A percentile compares a stretch with the other conserved stretches of the same genome.
These are phyloP conservation scores for Zelonia costaricensis DNA, from an alignment of 208 protist genomes.

Conservation along the genomic window DNA sequence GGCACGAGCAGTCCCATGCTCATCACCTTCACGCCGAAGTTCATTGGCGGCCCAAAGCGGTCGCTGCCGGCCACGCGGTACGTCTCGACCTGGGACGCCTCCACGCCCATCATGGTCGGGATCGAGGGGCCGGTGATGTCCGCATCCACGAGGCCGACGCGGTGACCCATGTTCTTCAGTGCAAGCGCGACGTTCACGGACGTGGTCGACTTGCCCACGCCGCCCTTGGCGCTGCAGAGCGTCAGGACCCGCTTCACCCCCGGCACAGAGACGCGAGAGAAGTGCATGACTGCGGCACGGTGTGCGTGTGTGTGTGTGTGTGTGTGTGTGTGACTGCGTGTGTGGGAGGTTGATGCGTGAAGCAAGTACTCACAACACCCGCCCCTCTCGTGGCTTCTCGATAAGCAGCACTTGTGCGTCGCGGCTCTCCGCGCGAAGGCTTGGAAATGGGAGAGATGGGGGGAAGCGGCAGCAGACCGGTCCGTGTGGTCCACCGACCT, in stretches of 20 bases:
- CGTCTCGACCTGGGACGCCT: constrained; percentile 80
- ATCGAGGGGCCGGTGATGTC: constrained; percentile 93
- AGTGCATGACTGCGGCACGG: constrained; percentile 31
- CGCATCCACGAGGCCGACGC: constrained; percentile 90
- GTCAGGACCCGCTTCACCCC: constrained; percentile 85
- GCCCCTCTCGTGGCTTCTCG: too few relatives aligned
- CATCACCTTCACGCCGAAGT: constrained; percentile 93
- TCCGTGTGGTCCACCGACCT: too few relatives aligned
- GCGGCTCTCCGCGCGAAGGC: too few relatives aligned
- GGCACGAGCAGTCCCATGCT: constrained; percentile 91
- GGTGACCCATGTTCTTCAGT: constrained; percentile 75
- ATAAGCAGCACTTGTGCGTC: too few relatives aligned
- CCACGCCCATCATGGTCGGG: constrained; percentile 86
- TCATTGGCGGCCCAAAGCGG: constrained; percentile 82
- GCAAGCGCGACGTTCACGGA: constrained; percentile 89
- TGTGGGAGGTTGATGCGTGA: background rate
- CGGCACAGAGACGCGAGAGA: constrained; percentile 78
- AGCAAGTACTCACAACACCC: background rate
- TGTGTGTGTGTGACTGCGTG: background rate
- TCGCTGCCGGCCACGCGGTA: constrained; percentile 84
- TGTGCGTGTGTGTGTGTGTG: constrained; percentile 1
- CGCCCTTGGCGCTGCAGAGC: constrained; percentile 91
- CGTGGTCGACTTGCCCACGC: constrained; percentile 94
- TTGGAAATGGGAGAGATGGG: too few relatives aligned
- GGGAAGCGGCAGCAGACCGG: too few relatives aligned